A percentile compares a stretch with the other conserved stretches of the same genome.
Conservation (phyloP, 805 yeast genomes). For the Suhomyces vadensis region DNA sequence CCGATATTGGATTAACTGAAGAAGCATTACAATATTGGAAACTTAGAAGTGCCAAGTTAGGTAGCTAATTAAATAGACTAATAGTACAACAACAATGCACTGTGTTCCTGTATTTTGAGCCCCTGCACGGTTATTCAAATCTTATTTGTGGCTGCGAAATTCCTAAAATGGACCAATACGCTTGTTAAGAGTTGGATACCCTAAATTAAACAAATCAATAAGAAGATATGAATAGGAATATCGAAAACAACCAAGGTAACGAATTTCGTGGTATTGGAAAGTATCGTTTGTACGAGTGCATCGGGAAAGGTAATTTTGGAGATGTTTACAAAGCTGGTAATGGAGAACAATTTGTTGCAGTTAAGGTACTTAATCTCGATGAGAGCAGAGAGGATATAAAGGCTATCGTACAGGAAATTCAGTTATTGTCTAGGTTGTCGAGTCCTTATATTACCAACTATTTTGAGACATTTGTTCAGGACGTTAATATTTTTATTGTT, state of each 20-base stretch:
- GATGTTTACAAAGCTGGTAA: conserved; percentile 68
- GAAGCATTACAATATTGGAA: conserved; percentile 60
- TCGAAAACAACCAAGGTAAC: background rate
- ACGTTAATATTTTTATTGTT: conserved; percentile 76
- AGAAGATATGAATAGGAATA: background rate
- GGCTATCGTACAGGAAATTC: conserved; percentile 73
- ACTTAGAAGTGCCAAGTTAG: conserved; percentile 10
- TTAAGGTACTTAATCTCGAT: conserved; percentile 85
- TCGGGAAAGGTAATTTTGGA: conserved; percentile 86
- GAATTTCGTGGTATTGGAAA: conserved; percentile 5
- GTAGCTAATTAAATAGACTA: conserved; percentile 3
- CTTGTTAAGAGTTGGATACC: no score
- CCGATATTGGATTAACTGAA: conserved; percentile 39
- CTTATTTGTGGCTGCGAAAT: conserved; percentile 16
- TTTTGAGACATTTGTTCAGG: conserved; percentile 62
- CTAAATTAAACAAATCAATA: no score
- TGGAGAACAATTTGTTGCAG: conserved; percentile 58
- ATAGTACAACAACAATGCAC: no score
- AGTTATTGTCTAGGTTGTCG: conserved; percentile 63
- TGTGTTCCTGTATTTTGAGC: background rate
- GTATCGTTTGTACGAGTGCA: conserved; percentile 48
- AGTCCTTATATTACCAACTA: conserved; percentile 66
- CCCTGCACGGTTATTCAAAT: background rate
- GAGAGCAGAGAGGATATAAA: conserved; percentile 74
- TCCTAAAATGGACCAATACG: background rate